Percentiles rank a stretch among this genome's conserved stretches.
Evolutionary conservation across 2,329 filamentous ascomycete genomes (phyloP).

Genomic region (Diaporthe sp.): DNA sequence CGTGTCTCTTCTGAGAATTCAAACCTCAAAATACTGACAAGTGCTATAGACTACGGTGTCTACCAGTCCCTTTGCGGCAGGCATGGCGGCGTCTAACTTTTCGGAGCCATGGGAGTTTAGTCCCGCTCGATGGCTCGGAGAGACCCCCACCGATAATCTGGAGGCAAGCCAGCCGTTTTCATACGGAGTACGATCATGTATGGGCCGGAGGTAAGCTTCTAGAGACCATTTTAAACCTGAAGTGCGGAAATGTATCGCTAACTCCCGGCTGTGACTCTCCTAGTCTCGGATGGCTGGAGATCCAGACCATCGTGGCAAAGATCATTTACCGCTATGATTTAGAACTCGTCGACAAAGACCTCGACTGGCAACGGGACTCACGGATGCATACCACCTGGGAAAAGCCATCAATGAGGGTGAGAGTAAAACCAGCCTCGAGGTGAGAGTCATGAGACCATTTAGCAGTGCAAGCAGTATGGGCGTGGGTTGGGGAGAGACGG

Average conservation of each 20-base stretch:
- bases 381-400: slow-evolving; percentile 46
- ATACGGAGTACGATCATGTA: slow-evolving; percentile 25
- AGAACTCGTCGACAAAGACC: slow-evolving; percentile 40
- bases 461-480: not conserved
- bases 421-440: not conserved
- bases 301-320: slow-evolving; percentile 45
- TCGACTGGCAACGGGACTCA: slow-evolving; percentile 46
- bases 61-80: slow-evolving; percentile 43
- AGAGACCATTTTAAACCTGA: not conserved
- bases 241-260: not conserved
- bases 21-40: not conserved
- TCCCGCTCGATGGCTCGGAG: slow-evolving; percentile 44
- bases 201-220: not conserved
- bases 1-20: not conserved
- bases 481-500: not conserved
- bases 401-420: slow-evolving; percentile 44
- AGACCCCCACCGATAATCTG: slow-evolving; percentile 35
- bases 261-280: not conserved
- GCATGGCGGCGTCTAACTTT: slow-evolving; percentile 39
- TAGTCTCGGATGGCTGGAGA: slow-evolving; percentile 42
- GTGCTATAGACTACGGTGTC: slow-evolving; percentile 40
- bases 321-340: slow-evolving; percentile 45
- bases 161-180: slow-evolving; percentile 44
- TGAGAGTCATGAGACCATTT: not conserved
- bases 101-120: slow-evolving; percentile 40